A percentile compares a stretch with the other conserved stretches of the same genome.
Conservation (phyloP, 2,329 filamentous ascomycete species). For the Didymella lethalis region DNA sequence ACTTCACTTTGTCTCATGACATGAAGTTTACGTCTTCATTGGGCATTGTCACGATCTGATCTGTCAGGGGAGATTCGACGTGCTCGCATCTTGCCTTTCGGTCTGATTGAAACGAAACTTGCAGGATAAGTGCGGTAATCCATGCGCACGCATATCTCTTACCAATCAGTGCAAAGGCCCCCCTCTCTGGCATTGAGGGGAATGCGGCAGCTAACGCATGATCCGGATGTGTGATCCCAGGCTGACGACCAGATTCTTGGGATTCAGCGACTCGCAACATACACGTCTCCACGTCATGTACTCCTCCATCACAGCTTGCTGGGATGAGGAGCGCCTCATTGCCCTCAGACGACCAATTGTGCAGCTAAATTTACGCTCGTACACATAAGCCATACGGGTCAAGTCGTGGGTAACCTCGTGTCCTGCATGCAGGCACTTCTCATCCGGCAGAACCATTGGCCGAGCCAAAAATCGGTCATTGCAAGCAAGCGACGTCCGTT, state of each 20-base stretch:
- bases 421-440: constrained; percentile 17
- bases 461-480: constrained; percentile 1
- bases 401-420: constrained; percentile 11
- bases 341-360: constrained; percentile 5
- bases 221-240: constrained; percentile 19
- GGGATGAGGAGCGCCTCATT: constrained; percentile 6
- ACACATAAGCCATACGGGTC: constrained; percentile 8
- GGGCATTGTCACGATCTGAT: neutral
- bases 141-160: constrained; percentile 19
- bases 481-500: constrained; percentile 5
- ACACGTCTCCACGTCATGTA: constrained; percentile 19
- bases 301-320: constrained; percentile 6
- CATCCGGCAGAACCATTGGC: constrained; percentile 9
- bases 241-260: constrained; percentile 19
- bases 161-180: constrained; percentile 15
- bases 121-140: constrained; percentile 12
- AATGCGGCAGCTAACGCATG: constrained; percentile 23
- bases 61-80: constrained; percentile 2
- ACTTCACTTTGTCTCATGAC: neutral
- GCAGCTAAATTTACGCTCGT: neutral
- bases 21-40: neutral
- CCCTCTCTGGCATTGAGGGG: constrained; percentile 18
- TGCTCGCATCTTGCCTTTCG: constrained; percentile 4
- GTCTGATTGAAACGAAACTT: constrained; percentile 9
- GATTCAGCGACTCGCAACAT: constrained; percentile 19